phyloP scores from a whole-genome alignment of 441 rosid species.

The Pelargonium hybrid region DNA sequence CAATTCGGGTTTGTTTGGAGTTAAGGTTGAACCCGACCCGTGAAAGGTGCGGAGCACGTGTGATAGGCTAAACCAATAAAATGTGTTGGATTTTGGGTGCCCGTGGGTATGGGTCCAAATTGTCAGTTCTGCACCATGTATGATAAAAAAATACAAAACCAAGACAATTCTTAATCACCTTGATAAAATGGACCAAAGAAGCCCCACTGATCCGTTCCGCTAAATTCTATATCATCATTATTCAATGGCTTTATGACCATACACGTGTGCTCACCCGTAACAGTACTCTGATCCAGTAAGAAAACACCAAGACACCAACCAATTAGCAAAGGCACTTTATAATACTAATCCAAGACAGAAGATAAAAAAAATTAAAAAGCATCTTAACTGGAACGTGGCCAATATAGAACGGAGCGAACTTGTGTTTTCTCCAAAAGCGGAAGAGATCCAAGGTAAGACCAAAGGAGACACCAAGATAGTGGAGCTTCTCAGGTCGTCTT shows the following conservation, averaged over 20 bases:
- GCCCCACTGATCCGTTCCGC: constrained; percentile 62
- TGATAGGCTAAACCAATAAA: not conserved
- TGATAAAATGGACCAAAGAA: constrained; percentile 84
- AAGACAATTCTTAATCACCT: constrained; percentile 29
- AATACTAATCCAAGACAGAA: not conserved
- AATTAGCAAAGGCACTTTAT: constrained; percentile 1
- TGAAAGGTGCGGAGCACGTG: too few species aligned
- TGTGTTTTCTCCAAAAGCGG: constrained; percentile 90
- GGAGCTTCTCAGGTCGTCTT: constrained; percentile 78
- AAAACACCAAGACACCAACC: constrained; percentile 17
- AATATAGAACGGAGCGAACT: constrained; percentile 82
- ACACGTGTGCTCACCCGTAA: constrained; percentile 90
- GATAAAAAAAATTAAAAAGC: not conserved
- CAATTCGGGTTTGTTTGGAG: too few species aligned
- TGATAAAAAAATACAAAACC: not conserved
- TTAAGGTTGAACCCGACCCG: too few species aligned
- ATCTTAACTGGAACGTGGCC: constrained; percentile 81
- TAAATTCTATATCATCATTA: constrained; percentile 54
- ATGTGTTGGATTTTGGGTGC: not conserved
- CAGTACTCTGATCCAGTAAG: constrained; percentile 48
- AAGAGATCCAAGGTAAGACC: constrained; percentile 94
- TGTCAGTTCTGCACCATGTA: not conserved
- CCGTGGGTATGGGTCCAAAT: not conserved
- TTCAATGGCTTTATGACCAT: constrained; percentile 80
- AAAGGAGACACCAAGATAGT: constrained; percentile 89